These are phyloP conservation scores for Inga leiocalycina DNA, from an alignment of 306 rosid species.

Conservation along the genomic window DNA sequence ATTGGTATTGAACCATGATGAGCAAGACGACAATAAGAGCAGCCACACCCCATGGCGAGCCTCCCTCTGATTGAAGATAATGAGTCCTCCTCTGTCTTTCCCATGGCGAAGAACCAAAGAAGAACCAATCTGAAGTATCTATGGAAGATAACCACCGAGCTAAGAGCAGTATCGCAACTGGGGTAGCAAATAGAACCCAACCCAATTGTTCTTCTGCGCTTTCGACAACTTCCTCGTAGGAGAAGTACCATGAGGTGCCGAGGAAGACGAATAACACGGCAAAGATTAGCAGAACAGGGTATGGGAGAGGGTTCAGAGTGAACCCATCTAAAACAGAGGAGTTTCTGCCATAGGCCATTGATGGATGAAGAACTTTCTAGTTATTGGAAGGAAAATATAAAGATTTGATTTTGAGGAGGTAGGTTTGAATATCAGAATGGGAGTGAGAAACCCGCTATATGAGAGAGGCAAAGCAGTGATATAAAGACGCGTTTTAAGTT, in stretches of 20 bases:
- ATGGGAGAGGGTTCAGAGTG: constrained; percentile 65
- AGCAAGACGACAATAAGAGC: constrained; percentile 75
- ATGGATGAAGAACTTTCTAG: background rate
- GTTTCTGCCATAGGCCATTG: constrained; percentile 59
- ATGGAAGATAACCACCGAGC: constrained; percentile 69
- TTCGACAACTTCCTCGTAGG: constrained; percentile 63
- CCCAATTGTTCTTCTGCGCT: constrained; percentile 53
- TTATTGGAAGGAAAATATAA: background rate
- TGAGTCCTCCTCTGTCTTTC: constrained; percentile 56
- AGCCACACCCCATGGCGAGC: constrained; percentile 97
- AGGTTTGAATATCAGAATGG: background rate
- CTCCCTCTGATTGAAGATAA: constrained; percentile 63
- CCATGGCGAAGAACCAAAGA: constrained; percentile 50
- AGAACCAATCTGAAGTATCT: constrained; percentile 56
- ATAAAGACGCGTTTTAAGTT: constrained; percentile 6
- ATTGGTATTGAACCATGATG: constrained; percentile 67
- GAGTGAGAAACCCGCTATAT: background rate
- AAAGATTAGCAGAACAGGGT: constrained; percentile 68
- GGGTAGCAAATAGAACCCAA: constrained; percentile 62
- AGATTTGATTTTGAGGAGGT: background rate
- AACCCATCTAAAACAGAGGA: constrained; percentile 60
- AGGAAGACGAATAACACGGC: constrained; percentile 61
- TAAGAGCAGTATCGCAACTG: constrained; percentile 52
- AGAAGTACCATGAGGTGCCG: constrained; percentile 63
- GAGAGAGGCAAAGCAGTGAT: background rate